phyloP scores from a whole-genome alignment of 1,139 yeast genomes.

The Schizosaccharomyces versatilis region DNA sequence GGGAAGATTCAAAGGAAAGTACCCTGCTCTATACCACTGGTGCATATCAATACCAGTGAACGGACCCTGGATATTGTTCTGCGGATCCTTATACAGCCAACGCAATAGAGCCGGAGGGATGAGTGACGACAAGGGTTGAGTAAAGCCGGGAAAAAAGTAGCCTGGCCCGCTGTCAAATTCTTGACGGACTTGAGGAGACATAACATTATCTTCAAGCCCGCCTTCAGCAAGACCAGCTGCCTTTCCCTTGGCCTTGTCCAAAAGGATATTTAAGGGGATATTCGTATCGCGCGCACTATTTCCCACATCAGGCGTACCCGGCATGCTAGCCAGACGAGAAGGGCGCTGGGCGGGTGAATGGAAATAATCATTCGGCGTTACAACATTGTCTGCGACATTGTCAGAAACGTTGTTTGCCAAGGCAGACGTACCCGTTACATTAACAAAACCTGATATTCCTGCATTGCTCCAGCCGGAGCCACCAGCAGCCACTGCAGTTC shows the following conservation, averaged over 20 bases:
- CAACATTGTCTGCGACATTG: too few relatives aligned
- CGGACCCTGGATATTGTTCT: slow-evolving; percentile 60
- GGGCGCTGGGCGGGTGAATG: too few relatives aligned
- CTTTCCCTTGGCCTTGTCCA: not conserved
- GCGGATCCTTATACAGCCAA: slow-evolving; percentile 57
- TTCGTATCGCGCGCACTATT: not conserved
- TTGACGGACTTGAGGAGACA: not conserved
- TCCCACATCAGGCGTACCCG: too few relatives aligned
- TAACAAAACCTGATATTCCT: too few relatives aligned
- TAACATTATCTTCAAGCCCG: not conserved
- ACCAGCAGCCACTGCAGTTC: too few relatives aligned
- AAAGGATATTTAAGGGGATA: not conserved
- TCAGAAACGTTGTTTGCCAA: too few relatives aligned
- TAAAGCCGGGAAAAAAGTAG: not conserved
- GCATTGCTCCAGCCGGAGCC: too few relatives aligned
- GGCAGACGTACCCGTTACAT: too few relatives aligned
- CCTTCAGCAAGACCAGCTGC: not conserved
- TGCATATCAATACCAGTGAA: slow-evolving; percentile 59
- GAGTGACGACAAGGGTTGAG: not conserved
- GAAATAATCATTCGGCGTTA: too few relatives aligned
- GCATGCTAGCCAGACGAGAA: too few relatives aligned
- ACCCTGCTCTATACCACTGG: slow-evolving; percentile 46
- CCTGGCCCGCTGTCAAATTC: not conserved
- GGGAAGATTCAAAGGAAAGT: slow-evolving; percentile 33
- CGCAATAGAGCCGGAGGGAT: not conserved